Evolutionary conservation across 106 monocot genomes (phyloP), one percentile per base, ranked within the genome.

Genomic region (Chionographis japonica): DNA sequence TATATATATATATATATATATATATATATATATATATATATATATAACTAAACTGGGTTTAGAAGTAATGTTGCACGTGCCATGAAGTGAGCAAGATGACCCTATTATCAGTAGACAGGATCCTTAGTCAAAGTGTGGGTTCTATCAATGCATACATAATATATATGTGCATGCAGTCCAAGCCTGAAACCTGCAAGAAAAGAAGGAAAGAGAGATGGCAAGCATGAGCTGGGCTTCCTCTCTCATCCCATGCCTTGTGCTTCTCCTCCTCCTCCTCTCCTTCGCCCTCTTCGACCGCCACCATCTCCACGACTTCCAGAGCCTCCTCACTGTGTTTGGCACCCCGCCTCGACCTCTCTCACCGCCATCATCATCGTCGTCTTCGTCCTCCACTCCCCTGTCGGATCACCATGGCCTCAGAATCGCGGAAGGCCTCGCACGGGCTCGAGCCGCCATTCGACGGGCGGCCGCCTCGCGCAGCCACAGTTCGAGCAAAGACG

Each of bases 401-500:
- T 69, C 57, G 9, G 5, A 46, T 46, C 46, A 46, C 9, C 46
- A 46, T 46, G 8, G 9, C 46, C 46, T 10, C 46, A 46, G 46
- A 46, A 67, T 84, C 3, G 84, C 76, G 13, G 17, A 54, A 9
- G 68, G 79, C 11, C 75, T 84, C 4, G 75, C 70, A 4, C 60
- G 62, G 52, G 74, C 84, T 3, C 65, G 84, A 16, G 71, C 64
- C 5, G 60, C 74, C 19, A 79, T 83, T 39, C 55, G 74, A 27
- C 65, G 62, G 2, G 83, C 74, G 13, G 67, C 56, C n/a, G 51
- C 36, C 4, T 12, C 58, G 35, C 51, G 41, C 35, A 69, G 56
- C 38, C 50, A 74, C 15, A 60, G 58, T 53, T 50, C n/a, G 11
- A 54, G 15, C 12, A 39, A n/a, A 37, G 65, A 19, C 41, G 50